Evolutionary conservation across 2,329 filamentous ascomycete genomes (phyloP), one percentile per base, ranked within the genome.

Genomic region (Botryosphaeria dothidea): DNA sequence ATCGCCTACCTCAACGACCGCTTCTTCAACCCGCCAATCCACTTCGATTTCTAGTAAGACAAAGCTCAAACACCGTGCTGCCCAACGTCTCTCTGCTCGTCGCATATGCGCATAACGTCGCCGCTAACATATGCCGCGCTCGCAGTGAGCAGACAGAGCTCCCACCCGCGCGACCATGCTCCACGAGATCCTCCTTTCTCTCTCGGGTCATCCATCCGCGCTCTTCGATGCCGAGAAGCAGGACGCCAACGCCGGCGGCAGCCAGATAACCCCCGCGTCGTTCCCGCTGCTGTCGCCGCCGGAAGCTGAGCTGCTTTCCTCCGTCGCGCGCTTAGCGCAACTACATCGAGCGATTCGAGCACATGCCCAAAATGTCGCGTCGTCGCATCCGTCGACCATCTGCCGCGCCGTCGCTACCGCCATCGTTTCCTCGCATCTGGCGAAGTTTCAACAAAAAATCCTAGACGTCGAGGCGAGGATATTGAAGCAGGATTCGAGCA

Each of bases 141-240:
- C 67, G 15, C 66, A 71, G 38, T 54, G 61, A 67, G 52, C 60
- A 43, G 27, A 17, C n/a, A 34, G 62, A 56, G 29, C 46, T 60
- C 3, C 62, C 48, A 1, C 29, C 64, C 34, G 57, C 62, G 27
- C 62, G 41, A 63, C 73, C 71, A 99, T 99, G 95, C 91, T 99
- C 78, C 95, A 98, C 86, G 95, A 99, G 84, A 92, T 99, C 82
- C 88, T 98, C 79, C 90, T 99, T 79, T 94, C 93, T 78, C 89
- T 98, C 79, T 96, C 93, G 73, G 94, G 95, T 70, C 92, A 98
- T 80, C 90, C 92, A 69, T 97, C 94, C 69, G 90, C 93, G 70
- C 87, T 98, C 75, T 91, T 97, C 81, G 85, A 86, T 76, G 69
- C 79, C 79, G 71, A 78, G 82, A 71, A 72, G 64, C 62, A 65